Evolutionary conservation across 495 filamentous ascomycete genomes (phyloP), one percentile per base, ranked within the genome.

Genomic region (Glonium stellatum): DNA sequence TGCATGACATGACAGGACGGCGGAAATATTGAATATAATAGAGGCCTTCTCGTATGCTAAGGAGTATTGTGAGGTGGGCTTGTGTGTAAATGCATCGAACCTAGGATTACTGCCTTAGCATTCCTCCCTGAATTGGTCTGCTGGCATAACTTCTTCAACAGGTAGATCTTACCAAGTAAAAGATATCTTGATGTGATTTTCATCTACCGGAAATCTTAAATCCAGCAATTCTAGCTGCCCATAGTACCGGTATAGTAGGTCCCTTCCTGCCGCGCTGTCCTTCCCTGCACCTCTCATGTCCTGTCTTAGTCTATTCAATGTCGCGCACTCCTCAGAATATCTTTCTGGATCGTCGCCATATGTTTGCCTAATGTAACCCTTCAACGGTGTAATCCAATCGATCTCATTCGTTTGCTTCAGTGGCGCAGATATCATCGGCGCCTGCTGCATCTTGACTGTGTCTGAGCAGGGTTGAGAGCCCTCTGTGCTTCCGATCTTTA

Each of bases 11-110:
- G 92, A 97, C 18, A 97, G 79, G 8, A 97, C 92, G 60, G 93
- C 95, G 21, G 93, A 95, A 69, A 98, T 97, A 73, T 98, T 98
- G 82, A 98, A 98, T 67, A 98, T 96, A 71, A 98, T 95, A 57
- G 95, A 97, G 19, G 93, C 93, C 73, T 98, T 98, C 73, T 98
- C 93, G 73, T 92, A 98, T 35, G 93, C 93, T 34, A 97, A 82
- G 34, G 92, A 96, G 75, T 95, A 96, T 71, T 98, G 93, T 10
- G 92, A 84, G 1, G 95, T 97, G 15, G 89, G 80, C 69, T 97
- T 97, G 71, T 96, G 91, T 23, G 93, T 98, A 75, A 98, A 98
- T 41, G 93, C 93, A 74, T 98, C 93, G 73, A 92, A 96, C 92
- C 92, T 97, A 69, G 1, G 5, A 34, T 44, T 44, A 18, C 39